Evolutionary conservation across 495 filamentous ascomycete species (phyloP), one percentile per base, ranked within the genome.

Genomic region (Hypoxylon cercidicola): DNA sequence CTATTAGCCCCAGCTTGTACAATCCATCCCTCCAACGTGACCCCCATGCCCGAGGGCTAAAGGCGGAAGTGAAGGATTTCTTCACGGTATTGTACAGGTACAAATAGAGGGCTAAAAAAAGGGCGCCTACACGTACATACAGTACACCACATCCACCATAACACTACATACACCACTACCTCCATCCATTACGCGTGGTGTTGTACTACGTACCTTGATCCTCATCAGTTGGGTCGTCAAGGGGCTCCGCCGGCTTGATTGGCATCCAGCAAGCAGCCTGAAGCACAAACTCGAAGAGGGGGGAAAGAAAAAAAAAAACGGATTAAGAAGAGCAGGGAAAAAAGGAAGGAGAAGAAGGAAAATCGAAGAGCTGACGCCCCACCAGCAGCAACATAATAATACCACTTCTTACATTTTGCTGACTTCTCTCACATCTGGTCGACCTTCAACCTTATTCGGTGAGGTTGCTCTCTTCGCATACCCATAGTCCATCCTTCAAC

Each of bases 11-110:
- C 56, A 72, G 70, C 60, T 66, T 64, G 64, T 68, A 64, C 55
- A 64, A 68, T 70, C 66, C 63, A 64, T 66, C 67, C 70, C 63
- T 68, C 65, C 60, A 68, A 68, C 65, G 65, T 68, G 65, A 68
- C 65, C 70, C 70, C 53, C 62, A 60, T 72, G 57, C 50, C 45
- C 57, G 62, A 63, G 67, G 70, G 55, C 40, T 58, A 56, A 18
- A 55, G 44, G 55, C 52, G 58, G 67, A 62, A 60, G 53, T 39
- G 60, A 56, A 62, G 48, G 62, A 66, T 58, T 32, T 32, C 49
- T 54, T 59, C 40, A 47, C 39, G 34, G 45, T 50, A 63, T 51
- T 62, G 57, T 64, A 66, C 19, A 64, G 60, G 64, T 66, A 72
- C 69, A 64, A 62, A 2, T 60, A 58, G 48, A 63, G 40, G 30